These are phyloP conservation scores for Solanum chmielewskii DNA, from an alignment of 257 asterid species.

Conservation along the genomic window DNA sequence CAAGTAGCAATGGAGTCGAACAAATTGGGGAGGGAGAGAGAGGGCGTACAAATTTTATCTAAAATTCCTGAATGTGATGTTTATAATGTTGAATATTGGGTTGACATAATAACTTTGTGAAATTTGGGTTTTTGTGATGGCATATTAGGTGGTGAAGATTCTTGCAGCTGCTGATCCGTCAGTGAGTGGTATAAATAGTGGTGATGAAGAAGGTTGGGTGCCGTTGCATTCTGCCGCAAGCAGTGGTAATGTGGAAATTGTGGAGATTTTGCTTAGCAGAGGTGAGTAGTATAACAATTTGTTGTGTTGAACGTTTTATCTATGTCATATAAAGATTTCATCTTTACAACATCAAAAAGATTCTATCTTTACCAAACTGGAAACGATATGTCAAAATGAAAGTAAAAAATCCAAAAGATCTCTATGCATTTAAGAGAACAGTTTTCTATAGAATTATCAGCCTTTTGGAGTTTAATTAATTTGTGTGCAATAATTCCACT, in stretches of 20 bases:
- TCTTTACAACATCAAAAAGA: background rate
- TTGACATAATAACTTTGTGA: background rate
- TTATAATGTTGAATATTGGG: background rate
- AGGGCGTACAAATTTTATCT: background rate
- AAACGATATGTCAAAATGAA: background rate
- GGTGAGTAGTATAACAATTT: slow-evolving; percentile 24
- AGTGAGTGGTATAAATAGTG: slow-evolving; percentile 37
- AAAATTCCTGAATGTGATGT: background rate
- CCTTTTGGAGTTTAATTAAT: background rate
- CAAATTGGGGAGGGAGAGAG: background rate
- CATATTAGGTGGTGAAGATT: slow-evolving; percentile 55
- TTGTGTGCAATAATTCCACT: background rate
- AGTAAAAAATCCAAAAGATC: background rate
- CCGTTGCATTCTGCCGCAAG: slow-evolving; percentile 95
- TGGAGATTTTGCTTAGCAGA: slow-evolving; percentile 57
- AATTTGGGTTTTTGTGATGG: slow-evolving; percentile 1
- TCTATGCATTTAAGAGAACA: background rate
- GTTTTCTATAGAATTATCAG: background rate
- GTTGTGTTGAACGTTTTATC: background rate
- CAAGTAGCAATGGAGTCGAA: background rate
- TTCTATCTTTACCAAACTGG: background rate
- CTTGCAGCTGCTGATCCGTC: slow-evolving; percentile 55
- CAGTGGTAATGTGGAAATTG: slow-evolving; percentile 56
- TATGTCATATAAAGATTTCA: background rate
- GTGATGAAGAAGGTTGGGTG: slow-evolving; percentile 97